phyloP scores from a whole-genome alignment of 2,329 filamentous ascomycete genomes.

The Fusarium sp. region DNA sequence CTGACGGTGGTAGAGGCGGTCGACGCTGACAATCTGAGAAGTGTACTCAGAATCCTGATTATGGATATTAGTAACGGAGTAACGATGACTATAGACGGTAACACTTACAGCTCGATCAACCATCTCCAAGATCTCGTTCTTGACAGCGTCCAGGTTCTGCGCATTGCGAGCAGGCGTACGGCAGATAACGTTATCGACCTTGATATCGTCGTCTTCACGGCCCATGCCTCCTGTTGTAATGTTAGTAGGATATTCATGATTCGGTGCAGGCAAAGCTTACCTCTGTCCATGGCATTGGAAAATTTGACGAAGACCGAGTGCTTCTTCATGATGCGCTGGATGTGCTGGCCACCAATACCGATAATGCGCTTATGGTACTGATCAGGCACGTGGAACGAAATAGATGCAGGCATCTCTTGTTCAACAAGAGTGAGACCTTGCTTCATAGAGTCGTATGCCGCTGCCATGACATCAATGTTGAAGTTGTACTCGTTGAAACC shows the following conservation, averaged over 20 bases:
- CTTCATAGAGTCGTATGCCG: slow-evolving; percentile 93
- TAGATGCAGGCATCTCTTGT: slow-evolving; percentile 98
- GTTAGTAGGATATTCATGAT: slow-evolving; percentile 44
- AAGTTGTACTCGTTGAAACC: slow-evolving; percentile 99
- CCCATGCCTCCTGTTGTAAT: slow-evolving; percentile 70
- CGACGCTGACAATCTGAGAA: slow-evolving; percentile 91
- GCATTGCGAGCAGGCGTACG: slow-evolving; percentile 97
- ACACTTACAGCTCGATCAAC: slow-evolving; percentile 86
- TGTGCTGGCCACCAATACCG: slow-evolving; percentile 97
- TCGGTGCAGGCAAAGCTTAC: slow-evolving; percentile 53
- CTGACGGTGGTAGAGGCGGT: slow-evolving; percentile 94
- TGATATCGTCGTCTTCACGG: slow-evolving; percentile 97
- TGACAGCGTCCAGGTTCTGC: slow-evolving; percentile 95
- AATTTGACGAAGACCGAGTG: slow-evolving; percentile 99
- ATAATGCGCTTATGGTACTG: slow-evolving; percentile 99
- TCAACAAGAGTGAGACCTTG: slow-evolving; percentile 93
- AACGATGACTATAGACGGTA: not conserved
- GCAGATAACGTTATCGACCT: slow-evolving; percentile 99
- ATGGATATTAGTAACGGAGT: slow-evolving; percentile 13
- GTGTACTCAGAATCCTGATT: slow-evolving; percentile 94
- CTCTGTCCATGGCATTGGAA: slow-evolving; percentile 98
- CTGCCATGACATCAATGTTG: slow-evolving; percentile 96
- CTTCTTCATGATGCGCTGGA: slow-evolving; percentile 99
- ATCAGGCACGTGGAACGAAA: slow-evolving; percentile 98
- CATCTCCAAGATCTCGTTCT: slow-evolving; percentile 99